These are phyloP conservation scores for Macrophomina pseudophaseolina DNA, from an alignment of 2,329 filamentous ascomycete genomes.

Conservation along the genomic window DNA sequence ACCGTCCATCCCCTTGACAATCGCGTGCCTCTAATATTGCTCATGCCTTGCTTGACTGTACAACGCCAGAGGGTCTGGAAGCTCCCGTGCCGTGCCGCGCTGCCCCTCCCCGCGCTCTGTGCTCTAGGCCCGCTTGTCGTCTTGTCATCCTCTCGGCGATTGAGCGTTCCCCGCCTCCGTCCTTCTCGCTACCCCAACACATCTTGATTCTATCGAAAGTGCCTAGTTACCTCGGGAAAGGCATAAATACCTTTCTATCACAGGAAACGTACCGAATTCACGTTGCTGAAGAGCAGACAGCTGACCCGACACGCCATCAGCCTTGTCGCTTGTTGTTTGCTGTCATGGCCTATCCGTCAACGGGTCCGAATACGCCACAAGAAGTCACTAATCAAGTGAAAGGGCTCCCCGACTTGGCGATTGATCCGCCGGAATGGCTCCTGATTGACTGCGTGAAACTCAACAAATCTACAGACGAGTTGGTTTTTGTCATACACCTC, in stretches of 20 bases:
- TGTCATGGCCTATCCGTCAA: neutral
- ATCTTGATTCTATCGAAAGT: neutral
- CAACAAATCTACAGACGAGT: too few relatives aligned
- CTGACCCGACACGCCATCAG: neutral
- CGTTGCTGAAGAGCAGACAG: neutral
- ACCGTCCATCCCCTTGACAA: neutral
- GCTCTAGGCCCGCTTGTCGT: neutral
- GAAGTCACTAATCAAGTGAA: neutral
- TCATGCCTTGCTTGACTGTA: neutral
- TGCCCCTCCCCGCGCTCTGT: neutral
- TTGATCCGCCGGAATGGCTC: too few relatives aligned
- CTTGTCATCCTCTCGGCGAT: neutral
- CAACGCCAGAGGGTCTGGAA: neutral
- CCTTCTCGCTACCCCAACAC: neutral
- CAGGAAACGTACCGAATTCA: neutral
- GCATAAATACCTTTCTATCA: neutral
- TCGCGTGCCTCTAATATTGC: neutral
- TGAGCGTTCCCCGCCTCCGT: neutral
- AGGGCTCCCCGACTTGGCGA: neutral
- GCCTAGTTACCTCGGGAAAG: neutral
- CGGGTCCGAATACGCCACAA: neutral
- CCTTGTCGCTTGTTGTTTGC: neutral
- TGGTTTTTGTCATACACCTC: neutral
- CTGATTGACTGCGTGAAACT: too few relatives aligned
- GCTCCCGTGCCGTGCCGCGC: neutral